Base-by-base conservation (phyloP, 2,329 filamentous ascomycete genomes). In the Pseudogymnoascus sp. region DNA sequence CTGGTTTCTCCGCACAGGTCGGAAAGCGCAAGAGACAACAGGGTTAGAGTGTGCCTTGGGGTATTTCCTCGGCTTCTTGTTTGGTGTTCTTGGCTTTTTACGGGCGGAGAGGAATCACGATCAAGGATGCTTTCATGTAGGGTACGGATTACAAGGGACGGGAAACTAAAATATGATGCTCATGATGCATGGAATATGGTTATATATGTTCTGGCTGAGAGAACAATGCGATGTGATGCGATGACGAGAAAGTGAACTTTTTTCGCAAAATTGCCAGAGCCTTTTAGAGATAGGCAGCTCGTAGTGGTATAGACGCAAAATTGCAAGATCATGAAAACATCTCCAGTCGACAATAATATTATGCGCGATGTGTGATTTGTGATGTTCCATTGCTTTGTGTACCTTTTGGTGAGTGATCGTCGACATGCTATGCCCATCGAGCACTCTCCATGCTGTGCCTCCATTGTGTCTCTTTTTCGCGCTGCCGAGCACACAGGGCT, bases 1-100 rank as follows among this genome's bases (percentile, higher is more conserved):
- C 91, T 63, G 94, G 94, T 91, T 99, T 99, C 91, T 95, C 92
- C 71, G 94, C 94, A 75, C 94, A 97, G 79, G 89, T 99, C 75
- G 94, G 94, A 75, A 96, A 96, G 88, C 88, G 94, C 83, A 94
- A 86, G 82, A 95, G 95, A 84, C 88, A 91, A 79, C 84, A 90
- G 75, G 88, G 82, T 75, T 95, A 91, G 81, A 68, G 61, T 57
- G 21, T 58, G 37, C 19, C 60, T 38, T 56, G 21, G 28, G 37
- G 37, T 59, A 18, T 61, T 59, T 34, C 26, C 37, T 60, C 45
- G 48, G 21, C 33, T 58, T 59, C 41, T 59, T 56, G 55, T 37
- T 41, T 60, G 28, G 23, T 57, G 30, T 35, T 57, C 55, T 35
- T 57, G 55, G 55, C 45, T 52, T 52, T 41, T 52, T 52, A 52